Evolutionary conservation across 148 eudicot genomes (phyloP), one percentile per base, ranked within the genome.

Genomic region (Cornus controversa): DNA sequence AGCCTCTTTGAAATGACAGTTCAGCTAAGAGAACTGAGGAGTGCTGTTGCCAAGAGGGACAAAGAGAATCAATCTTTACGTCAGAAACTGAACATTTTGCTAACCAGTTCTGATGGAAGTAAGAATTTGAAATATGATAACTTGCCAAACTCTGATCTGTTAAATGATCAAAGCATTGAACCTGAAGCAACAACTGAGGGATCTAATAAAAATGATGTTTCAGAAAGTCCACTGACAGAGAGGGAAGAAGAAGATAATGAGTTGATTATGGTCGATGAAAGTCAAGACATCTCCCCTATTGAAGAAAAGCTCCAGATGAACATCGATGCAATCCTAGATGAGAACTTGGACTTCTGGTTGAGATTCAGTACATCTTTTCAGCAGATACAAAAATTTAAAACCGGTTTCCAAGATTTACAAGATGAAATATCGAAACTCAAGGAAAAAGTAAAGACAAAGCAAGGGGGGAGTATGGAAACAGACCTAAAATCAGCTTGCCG

Each of bases 271-370:
- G 47, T 79, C 1, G 73, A 80, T 29, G 72, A 81, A 54, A 75
- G 75, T 54, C 76, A 75, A 60, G 66, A 78, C 18, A 42, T 88
- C 31, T 96, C 99, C 9, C 81, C 81, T 0, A 71, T 83, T 29
- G 99, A 96, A 77, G 93, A 89, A 70, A 92, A 88, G 79, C 87
- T 96, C 15, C 87, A 95, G 62, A 83, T 76, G 66, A 86, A 84
- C 36, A 93, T 93, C 8, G 95, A 93, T 82, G 88, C 90, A 60
- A 79, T 96, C 69, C 82, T 93, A 8, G 98, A 93, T 31, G 92
- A 90, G 78, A 93, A 93, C 72, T 80, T 96, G 76, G 95, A 90
- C 69, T 92, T 92, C 85, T 94, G 97, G 98, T 75, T 94, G 63
- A 87, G 97, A 73, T 91, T 96, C 77, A 93, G 99, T 78, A 80